Evolutionary conservation across 352 stramenopile species (phyloP).

Genomic region (Phytopythium montanum): DNA sequence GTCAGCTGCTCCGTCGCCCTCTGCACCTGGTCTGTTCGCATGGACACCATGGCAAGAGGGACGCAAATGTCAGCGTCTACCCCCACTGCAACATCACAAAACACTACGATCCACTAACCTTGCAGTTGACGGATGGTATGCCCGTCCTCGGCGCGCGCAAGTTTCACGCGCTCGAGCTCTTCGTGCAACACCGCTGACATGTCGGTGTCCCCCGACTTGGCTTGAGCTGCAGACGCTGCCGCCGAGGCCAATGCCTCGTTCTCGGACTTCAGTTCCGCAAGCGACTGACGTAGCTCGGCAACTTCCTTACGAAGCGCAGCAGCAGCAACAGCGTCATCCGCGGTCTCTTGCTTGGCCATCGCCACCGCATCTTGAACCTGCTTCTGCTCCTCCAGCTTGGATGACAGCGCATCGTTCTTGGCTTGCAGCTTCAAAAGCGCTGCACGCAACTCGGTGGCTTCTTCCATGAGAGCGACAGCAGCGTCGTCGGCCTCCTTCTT

Average conservation of each 20-base stretch:
- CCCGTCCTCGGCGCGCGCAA: slow-evolving; percentile 40
- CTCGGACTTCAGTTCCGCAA: slow-evolving; percentile 5
- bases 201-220: background rate
- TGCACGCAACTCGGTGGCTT: too few species aligned
- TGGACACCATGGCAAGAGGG: background rate
- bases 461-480: background rate
- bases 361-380: background rate
- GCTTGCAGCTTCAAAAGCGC: too few species aligned
- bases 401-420: too few species aligned
- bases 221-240: background rate
- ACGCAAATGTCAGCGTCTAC: background rate
- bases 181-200: slow-evolving; percentile 32
- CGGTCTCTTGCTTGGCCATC: too few species aligned
- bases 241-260: slow-evolving; percentile 10
- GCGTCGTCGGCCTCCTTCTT: background rate
- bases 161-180: slow-evolving; percentile 61
- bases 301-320: background rate
- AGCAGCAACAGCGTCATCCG: background rate
- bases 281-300: background rate
- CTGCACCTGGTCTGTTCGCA: slow-evolving; percentile 1
- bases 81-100: background rate
- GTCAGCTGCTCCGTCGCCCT: slow-evolving; percentile 18
- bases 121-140: slow-evolving; percentile 43
- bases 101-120: slow-evolving; percentile 13
- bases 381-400: background rate